Conservation (phyloP, 345 rosid genomes). For the Gossypioides kirkii region DNA sequence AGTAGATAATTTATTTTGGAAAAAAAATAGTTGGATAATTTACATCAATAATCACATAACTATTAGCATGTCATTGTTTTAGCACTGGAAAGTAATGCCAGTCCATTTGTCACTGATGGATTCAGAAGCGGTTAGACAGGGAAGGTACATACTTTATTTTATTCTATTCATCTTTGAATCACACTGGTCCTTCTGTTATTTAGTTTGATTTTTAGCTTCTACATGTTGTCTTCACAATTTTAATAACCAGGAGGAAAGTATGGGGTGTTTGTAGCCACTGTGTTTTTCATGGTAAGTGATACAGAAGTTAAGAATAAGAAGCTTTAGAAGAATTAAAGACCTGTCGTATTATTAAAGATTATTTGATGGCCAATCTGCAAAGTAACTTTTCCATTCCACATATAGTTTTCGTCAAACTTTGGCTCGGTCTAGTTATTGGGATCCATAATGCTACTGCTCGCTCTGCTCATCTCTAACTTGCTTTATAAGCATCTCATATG, state of each 20-base stretch:
- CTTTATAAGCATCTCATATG: not conserved
- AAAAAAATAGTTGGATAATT: too few relatives aligned
- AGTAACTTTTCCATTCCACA: not conserved
- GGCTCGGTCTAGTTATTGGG: not conserved
- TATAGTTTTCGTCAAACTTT: not conserved
- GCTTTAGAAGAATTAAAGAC: not conserved
- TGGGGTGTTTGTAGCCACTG: not conserved
- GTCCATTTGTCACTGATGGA: constrained; percentile 16
- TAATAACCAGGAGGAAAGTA: not conserved
- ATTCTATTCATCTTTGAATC: not conserved
- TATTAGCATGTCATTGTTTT: too few relatives aligned
- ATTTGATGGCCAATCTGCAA: not conserved
- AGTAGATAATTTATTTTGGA: too few relatives aligned
- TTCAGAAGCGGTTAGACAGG: constrained; percentile 35
- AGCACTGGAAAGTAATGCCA: constrained; percentile 17
- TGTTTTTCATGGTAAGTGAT: not conserved
- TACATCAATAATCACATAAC: too few relatives aligned
- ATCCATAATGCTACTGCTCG: not conserved
- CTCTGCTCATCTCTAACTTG: not conserved
- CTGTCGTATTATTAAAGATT: not conserved
- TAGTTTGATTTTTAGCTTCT: not conserved
- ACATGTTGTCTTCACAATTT: not conserved
- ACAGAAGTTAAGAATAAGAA: not conserved
- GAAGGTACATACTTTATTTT: constrained; percentile 25
- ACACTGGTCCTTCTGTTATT: not conserved